phyloP scores from a whole-genome alignment of 129 eudicot genomes.

The Solidago caesia region DNA sequence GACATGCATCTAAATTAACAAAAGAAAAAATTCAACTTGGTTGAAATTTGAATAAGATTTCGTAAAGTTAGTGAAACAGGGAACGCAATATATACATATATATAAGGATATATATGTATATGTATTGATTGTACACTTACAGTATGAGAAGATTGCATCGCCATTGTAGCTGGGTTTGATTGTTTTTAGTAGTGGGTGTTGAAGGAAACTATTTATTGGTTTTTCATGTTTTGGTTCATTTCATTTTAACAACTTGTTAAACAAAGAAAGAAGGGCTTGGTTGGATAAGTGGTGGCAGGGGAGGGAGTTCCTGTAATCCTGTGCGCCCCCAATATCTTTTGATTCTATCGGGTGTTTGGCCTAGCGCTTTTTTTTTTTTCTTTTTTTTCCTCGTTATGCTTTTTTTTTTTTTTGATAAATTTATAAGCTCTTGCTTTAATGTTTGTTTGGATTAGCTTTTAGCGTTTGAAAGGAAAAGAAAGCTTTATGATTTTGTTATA shows the following conservation, averaged over 20 bases:
- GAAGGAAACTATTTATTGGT: neutral
- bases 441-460: no score
- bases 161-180: slow-evolving; percentile 13
- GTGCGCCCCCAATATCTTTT: no score
- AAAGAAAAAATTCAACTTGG: neutral
- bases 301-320: no score
- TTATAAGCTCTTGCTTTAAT: no score
- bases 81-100: neutral
- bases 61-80: neutral
- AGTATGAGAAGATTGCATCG: slow-evolving; percentile 31
- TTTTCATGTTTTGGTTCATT: slow-evolving; percentile 5
- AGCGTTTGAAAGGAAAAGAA: no score
- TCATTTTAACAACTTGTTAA: neutral
- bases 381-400: no score
- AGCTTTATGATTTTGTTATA: no score
- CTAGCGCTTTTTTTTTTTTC: no score
- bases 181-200: neutral
- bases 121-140: neutral
- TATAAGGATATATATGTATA: neutral
- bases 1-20: slow-evolving; percentile 21
- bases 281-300: no score
- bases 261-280: neutral
- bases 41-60: neutral
- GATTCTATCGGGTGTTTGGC: no score
- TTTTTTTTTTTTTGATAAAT: no score